Conservation (phyloP, 228 moss, liverwort and hornwort genomes). For the Sphagnum magellanicum region DNA sequence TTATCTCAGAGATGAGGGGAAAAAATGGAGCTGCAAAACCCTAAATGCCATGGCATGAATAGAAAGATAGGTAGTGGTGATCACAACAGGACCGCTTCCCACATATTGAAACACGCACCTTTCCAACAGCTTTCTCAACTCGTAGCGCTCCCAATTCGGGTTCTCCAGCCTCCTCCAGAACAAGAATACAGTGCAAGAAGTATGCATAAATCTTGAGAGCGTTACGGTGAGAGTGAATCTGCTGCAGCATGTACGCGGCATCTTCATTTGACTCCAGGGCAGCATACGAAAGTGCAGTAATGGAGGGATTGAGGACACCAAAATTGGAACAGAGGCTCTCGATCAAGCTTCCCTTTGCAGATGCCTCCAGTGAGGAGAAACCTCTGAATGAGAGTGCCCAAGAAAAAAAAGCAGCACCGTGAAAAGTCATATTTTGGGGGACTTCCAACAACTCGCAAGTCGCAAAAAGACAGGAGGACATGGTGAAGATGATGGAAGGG, state of each 20-base stretch:
- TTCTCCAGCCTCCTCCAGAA: slow-evolving; percentile 51
- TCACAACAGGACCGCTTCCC: not conserved
- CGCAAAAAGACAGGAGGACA: not conserved
- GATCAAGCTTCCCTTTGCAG: slow-evolving; percentile 65
- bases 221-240: slow-evolving; percentile 69
- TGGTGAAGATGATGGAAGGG: no score
- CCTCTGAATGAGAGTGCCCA: slow-evolving; percentile 33
- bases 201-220: slow-evolving; percentile 85
- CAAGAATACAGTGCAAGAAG: slow-evolving; percentile 67
- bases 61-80: not conserved
- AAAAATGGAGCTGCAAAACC: not conserved
- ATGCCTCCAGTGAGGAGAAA: slow-evolving; percentile 46
- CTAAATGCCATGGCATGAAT: not conserved
- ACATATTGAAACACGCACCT: slow-evolving; percentile 28
- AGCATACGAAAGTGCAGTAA: slow-evolving; percentile 53
- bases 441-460: not conserved
- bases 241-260: slow-evolving; percentile 51
- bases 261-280: slow-evolving; percentile 60
- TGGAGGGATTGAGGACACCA: slow-evolving; percentile 79
- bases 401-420: not conserved
- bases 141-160: slow-evolving; percentile 13
- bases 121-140: slow-evolving; percentile 34
- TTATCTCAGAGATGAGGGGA: not conserved
- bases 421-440: not conserved
- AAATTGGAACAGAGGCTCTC: slow-evolving; percentile 97